phyloP scores from a whole-genome alignment of 2,329 filamentous ascomycete genomes.

The Colletotrichum sidae region DNA sequence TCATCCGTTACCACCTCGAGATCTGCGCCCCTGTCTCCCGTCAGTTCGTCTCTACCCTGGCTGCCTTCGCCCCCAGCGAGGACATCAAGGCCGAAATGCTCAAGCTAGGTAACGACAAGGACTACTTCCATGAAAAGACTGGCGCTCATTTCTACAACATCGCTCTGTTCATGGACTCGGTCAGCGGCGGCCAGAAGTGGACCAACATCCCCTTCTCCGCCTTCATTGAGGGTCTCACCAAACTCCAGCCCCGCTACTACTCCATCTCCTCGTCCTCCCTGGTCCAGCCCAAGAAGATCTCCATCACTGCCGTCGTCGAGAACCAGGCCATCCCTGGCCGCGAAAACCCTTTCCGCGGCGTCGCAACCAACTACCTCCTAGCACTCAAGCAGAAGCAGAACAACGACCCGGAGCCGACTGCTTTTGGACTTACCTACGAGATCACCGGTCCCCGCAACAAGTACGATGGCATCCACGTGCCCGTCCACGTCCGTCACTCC shows the following conservation, averaged over 20 bases:
- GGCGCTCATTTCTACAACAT: conserved; percentile 88
- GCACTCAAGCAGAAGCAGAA: conserved; percentile 98
- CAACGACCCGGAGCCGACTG: conserved; percentile 82
- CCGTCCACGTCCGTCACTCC: conserved; percentile 95
- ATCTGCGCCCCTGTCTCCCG: conserved; percentile 95
- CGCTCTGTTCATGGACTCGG: conserved; percentile 80
- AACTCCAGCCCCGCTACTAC: conserved; percentile 98
- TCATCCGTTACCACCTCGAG: conserved; percentile 95
- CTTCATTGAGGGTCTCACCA: conserved; percentile 92
- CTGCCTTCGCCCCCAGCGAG: conserved; percentile 90
- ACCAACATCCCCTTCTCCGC: conserved; percentile 90
- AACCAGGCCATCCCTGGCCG: conserved; percentile 82
- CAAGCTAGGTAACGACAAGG: conserved; percentile 91
- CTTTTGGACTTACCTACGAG: conserved; percentile 87
- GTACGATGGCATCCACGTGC: conserved; percentile 94
- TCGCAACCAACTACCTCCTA: conserved; percentile 95
- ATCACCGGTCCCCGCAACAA: conserved; percentile 93
- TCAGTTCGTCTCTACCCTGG: conserved; percentile 89
- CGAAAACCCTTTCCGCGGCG: conserved; percentile 85
- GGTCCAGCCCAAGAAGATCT: conserved; percentile 94
- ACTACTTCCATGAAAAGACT: conserved; percentile 92
- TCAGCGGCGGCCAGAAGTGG: conserved; percentile 82
- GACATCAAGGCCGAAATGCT: conserved; percentile 87
- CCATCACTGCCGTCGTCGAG: conserved; percentile 95
- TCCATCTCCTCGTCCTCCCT: conserved; percentile 98